Conservation (phyloP, 1,284 basidiomycete species). For the Naganishia sp. region DNA sequence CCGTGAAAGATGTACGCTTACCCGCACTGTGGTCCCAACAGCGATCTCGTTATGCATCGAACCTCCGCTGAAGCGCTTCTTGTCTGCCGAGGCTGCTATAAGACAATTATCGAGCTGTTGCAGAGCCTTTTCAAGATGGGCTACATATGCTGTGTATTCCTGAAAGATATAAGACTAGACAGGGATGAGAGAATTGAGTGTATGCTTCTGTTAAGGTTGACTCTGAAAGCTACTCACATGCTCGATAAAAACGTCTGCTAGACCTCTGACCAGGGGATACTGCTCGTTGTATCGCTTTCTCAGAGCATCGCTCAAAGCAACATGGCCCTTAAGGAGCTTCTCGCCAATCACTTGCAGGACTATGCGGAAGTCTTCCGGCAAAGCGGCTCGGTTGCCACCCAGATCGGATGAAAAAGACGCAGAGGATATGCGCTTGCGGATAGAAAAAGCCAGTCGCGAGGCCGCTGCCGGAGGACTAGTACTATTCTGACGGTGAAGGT, state of each 20-base stretch:
- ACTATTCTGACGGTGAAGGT: too few relatives aligned
- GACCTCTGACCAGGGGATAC: conserved; percentile 82
- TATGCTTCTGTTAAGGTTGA: conserved; percentile 3
- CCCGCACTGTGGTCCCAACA: neutral
- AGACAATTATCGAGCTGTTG: conserved; percentile 71
- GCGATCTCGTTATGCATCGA: neutral
- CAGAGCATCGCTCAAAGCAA: conserved; percentile 75
- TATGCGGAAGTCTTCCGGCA: conserved; percentile 80
- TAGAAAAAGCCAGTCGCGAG: conserved; percentile 54
- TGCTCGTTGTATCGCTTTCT: conserved; percentile 87
- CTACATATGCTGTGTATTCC: conserved; percentile 86
- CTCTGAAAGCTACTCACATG: conserved; percentile 66
- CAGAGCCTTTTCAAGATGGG: conserved; percentile 85
- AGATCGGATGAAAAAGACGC: neutral
- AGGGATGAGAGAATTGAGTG: neutral
- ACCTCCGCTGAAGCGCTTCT: conserved; percentile 69
- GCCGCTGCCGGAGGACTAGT: neutral
- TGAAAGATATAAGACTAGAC: conserved; percentile 82
- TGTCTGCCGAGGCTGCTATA: conserved; percentile 75
- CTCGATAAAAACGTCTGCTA: conserved; percentile 89
- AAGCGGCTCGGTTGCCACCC: conserved; percentile 56
- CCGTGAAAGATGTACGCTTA: conserved; percentile 10
- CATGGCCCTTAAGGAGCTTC: conserved; percentile 82
- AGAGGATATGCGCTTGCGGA: conserved; percentile 34
- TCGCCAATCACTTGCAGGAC: conserved; percentile 81